Conservation (phyloP, 2,329 filamentous ascomycete species). For the Monilinia aucupariae region DNA sequence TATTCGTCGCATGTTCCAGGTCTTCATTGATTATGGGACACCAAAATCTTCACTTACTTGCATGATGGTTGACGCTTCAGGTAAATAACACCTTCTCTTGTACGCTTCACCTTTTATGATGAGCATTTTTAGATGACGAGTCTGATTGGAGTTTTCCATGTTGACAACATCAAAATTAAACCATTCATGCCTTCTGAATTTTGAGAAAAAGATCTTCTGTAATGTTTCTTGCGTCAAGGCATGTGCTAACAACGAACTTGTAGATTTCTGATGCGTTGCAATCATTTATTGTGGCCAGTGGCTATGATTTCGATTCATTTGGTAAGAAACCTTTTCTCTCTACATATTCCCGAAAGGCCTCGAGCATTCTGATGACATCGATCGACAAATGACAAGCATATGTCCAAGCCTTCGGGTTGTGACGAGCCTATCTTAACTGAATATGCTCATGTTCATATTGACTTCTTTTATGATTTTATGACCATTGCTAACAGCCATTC, state of each 20-base stretch:
- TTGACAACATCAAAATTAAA: constrained; percentile 59
- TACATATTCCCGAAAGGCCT: constrained; percentile 23
- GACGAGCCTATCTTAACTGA: constrained; percentile 51
- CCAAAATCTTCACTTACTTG: neutral
- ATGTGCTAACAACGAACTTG: constrained; percentile 9
- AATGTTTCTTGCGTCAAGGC: constrained; percentile 14
- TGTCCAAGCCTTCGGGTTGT: constrained; percentile 70
- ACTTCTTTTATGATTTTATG: constrained; percentile 2
- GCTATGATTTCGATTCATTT: neutral
- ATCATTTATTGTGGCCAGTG: neutral
- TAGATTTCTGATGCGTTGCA: neutral
- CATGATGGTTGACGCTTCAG: constrained; percentile 3
- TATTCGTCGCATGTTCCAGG: neutral
- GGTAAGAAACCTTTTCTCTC: constrained; percentile 21
- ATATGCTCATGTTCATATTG: constrained; percentile 31
- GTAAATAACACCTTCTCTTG: constrained; percentile 21
- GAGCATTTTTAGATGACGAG: constrained; percentile 66
- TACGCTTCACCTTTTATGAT: constrained; percentile 38
- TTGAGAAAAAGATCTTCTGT: constrained; percentile 34
- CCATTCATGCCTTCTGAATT: constrained; percentile 64
- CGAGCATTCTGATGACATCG: constrained; percentile 67
- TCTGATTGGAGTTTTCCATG: constrained; percentile 71
- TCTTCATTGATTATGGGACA: neutral
- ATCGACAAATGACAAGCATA: constrained; percentile 93
- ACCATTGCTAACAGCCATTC: constrained; percentile 19